Conservation (phyloP, 495 filamentous ascomycete genomes). For the Hyphodiscus hymeniophilus region DNA sequence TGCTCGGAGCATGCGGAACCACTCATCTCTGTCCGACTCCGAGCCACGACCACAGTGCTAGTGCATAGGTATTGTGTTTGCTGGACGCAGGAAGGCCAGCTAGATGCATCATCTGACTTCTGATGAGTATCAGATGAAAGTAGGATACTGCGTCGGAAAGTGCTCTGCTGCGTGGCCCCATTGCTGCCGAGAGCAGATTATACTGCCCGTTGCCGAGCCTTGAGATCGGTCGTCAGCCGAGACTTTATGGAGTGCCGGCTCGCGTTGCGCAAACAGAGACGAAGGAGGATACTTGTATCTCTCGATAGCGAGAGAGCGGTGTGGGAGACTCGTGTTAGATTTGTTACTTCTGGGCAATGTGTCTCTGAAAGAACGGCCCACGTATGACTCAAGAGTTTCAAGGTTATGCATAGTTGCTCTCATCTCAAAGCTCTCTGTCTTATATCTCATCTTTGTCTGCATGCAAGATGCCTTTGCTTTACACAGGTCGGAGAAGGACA, state of each 20-base stretch:
- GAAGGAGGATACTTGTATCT: constrained; percentile 5
- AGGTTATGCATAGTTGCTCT: constrained; percentile 15
- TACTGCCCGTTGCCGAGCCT: constrained; percentile 18
- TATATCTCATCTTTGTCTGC: not conserved
- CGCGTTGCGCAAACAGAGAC: constrained; percentile 17
- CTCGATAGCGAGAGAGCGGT: constrained; percentile 3
- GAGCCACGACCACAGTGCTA: constrained; percentile 12
- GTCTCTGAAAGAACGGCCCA: not conserved
- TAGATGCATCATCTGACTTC: constrained; percentile 3
- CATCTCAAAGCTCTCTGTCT: not conserved
- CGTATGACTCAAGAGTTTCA: not conserved
- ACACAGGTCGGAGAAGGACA: constrained; percentile 18
- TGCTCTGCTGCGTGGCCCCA: not conserved
- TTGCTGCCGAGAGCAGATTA: constrained; percentile 7
- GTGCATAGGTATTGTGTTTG: constrained; percentile 5
- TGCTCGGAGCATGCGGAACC: not conserved
- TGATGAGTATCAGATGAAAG: constrained; percentile 12
- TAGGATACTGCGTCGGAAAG: not conserved
- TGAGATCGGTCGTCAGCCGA: constrained; percentile 13
- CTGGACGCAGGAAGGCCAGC: not conserved
- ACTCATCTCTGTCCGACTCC: constrained; percentile 15
- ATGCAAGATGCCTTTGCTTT: constrained; percentile 17
- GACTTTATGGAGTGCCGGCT: constrained; percentile 5
- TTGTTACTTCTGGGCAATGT: not conserved
- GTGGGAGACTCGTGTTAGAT: constrained; percentile 3